Evolutionary conservation across 2,329 filamentous ascomycete genomes (phyloP), one percentile per base, ranked within the genome.

Genomic region (Hypoxylon rubiginosum): DNA sequence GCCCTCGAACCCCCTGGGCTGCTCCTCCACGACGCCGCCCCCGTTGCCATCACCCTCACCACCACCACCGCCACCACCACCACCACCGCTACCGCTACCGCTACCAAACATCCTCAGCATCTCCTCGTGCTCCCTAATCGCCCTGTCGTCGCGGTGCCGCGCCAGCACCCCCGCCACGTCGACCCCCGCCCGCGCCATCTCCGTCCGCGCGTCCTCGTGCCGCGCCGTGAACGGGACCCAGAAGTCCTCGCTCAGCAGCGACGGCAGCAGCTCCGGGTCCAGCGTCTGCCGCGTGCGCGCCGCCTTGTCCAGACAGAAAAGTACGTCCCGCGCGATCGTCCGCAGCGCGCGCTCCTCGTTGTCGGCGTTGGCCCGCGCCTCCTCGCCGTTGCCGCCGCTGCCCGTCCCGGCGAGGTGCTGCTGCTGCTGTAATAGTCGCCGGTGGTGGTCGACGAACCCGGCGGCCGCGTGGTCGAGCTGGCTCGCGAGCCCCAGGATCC

Each of bases 381-480:
- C 51, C 11, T 59, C 43, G 5, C 13, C 3, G 21, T 15, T 15
- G 48, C 26, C 24, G 21, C 34, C 28, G 8, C 36, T 15, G n/a
- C 30, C 10, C 43, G 13, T n/a, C 55, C 54, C 8, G n/a, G n/a
- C n/a, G n/a, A n/a, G n/a, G n/a, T n/a, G n/a, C n/a, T n/a, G n/a
- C 55, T 32, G n/a, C 52, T 28, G 48, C 43, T 53, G n/a, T n/a
- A n/a, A n/a, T n/a, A n/a, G 11, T 11, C 11, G 19, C 3, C 64
- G 30, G 9, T 28, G 46, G 49, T 64, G 51, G 5, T 74, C 67
- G 0, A 73, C 53, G 36, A 67, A 76, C 2, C 71, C 73, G 1
- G 70, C 71, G 1, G 74, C 72, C 2, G 75, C 66, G 11, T 74
- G 67, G 19, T 77, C 75, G 7, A 77, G 62, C 54, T 70, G 68